phyloP scores from a whole-genome alignment of 164 flowering plant genomes.

The Malania oleifera region DNA sequence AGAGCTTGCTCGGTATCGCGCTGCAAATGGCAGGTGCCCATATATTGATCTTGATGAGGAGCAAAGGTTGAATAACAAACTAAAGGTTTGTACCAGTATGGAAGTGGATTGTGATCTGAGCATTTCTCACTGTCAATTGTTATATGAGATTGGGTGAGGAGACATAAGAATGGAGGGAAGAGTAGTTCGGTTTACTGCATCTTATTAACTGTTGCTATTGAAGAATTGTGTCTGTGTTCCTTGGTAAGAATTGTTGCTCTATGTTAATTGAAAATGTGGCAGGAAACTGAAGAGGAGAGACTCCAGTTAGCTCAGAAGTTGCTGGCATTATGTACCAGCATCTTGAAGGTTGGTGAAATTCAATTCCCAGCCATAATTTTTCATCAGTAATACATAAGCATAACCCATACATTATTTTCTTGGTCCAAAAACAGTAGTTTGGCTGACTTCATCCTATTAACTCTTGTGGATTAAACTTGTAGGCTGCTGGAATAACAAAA shows the following conservation, averaged over 20 bases:
- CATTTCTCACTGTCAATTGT: background rate
- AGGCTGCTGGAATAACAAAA: slow-evolving; percentile 76
- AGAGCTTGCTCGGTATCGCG: slow-evolving; percentile 63
- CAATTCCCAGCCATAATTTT: background rate
- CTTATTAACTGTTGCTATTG: no score
- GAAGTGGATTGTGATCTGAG: background rate
- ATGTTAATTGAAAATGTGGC: slow-evolving; percentile 14
- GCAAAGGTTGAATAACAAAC: slow-evolving; percentile 38
- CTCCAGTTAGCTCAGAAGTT: slow-evolving; percentile 72
- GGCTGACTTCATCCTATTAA: no score
- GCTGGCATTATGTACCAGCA: slow-evolving; percentile 61
- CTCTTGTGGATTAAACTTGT: slow-evolving; percentile 16
- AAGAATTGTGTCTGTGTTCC: background rate
- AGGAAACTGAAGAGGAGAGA: slow-evolving; percentile 83
- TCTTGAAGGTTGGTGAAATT: slow-evolving; percentile 58
- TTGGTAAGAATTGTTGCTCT: slow-evolving; percentile 2
- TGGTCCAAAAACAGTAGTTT: no score
- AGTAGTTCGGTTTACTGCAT: no score
- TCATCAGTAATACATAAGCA: background rate
- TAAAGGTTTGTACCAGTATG: slow-evolving; percentile 52
- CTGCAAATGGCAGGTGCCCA: slow-evolving; percentile 46
- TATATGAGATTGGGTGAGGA: no score
- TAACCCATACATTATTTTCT: no score
- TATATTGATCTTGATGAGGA: slow-evolving; percentile 58
- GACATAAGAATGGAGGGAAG: no score